Percentiles rank a stretch among this genome's conserved stretches.
These are phyloP conservation scores for Plasmodium gaboni DNA, from an alignment of 169 alveolate genomes.

Conservation along the genomic window DNA sequence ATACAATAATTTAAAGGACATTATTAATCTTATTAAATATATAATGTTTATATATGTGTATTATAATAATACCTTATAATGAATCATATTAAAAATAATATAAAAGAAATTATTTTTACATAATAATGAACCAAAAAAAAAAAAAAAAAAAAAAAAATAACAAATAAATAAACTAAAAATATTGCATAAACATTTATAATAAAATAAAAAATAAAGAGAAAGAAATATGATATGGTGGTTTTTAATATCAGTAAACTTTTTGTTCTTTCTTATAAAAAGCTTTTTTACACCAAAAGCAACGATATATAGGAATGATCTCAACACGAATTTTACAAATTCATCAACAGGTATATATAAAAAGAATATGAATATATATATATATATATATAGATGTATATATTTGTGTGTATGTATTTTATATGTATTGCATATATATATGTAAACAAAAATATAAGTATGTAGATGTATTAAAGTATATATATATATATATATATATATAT, in stretches of 20 bases:
- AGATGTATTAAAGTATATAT: not conserved
- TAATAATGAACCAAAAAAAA: constrained; percentile 12
- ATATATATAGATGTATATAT: not conserved
- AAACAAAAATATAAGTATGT: too few relatives aligned
- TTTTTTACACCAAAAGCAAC: constrained; percentile 72
- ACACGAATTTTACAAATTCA: constrained; percentile 10
- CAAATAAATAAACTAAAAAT: not conserved
- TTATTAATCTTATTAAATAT: too few relatives aligned
- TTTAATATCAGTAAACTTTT: constrained; percentile 66
- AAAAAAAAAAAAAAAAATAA: not conserved
- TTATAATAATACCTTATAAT: too few relatives aligned
- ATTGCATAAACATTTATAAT: too few relatives aligned
- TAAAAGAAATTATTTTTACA: not conserved
- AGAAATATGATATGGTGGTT: constrained; percentile 77
- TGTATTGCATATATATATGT: not conserved
- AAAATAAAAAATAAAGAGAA: too few relatives aligned
- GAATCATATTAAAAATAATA: too few relatives aligned
- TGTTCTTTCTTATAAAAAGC: constrained; percentile 74
- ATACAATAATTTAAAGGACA: too few relatives aligned
- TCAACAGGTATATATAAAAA: constrained; percentile 37
- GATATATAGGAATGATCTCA: constrained; percentile 28
- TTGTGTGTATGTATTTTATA: not conserved
- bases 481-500: not conserved
- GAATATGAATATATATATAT: not conserved
- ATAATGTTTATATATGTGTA: too few relatives aligned